These are phyloP conservation scores for Globisporangium alternatum DNA, from an alignment of 352 stramenopile genomes.

Conservation along the genomic window DNA sequence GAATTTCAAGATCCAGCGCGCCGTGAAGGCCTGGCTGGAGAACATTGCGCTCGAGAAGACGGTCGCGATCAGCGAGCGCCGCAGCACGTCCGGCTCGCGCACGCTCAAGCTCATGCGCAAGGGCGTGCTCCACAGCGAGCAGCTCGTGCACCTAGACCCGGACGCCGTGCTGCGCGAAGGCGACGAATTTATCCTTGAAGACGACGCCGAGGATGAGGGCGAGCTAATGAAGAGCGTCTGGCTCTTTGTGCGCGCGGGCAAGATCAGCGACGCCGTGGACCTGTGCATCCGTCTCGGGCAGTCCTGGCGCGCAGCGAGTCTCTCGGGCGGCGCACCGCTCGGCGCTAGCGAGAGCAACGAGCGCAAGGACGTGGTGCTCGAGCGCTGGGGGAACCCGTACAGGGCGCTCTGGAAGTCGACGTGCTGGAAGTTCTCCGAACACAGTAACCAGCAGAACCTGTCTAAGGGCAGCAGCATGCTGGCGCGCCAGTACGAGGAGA, in stretches of 20 bases:
- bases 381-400: conserved; percentile 80
- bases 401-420: conserved; percentile 85
- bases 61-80: conserved; percentile 58
- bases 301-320: conserved; percentile 73
- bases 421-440: conserved; percentile 80
- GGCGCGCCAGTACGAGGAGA: conserved; percentile 67
- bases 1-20: conserved; percentile 64
- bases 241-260: conserved; percentile 67
- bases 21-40: conserved; percentile 80
- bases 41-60: conserved; percentile 71
- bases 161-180: conserved; percentile 66
- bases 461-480: conserved; percentile 62
- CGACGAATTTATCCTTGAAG: conserved; percentile 55
- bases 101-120: conserved; percentile 68
- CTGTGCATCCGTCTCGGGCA: conserved; percentile 73
- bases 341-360: conserved; percentile 59
- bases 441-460: conserved; percentile 29
- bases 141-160: conserved; percentile 56
- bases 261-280: conserved; percentile 61
- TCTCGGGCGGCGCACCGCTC: conserved; percentile 58
- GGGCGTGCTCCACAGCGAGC: conserved; percentile 28
- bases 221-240: conserved; percentile 76
- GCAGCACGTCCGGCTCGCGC: conserved; percentile 41
- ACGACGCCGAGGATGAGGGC: conserved; percentile 80
- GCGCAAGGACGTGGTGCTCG: conserved; percentile 37